Evolutionary conservation across 2,329 filamentous ascomycete species (phyloP).

Genomic region (Arthrobotrys iridis): DNA sequence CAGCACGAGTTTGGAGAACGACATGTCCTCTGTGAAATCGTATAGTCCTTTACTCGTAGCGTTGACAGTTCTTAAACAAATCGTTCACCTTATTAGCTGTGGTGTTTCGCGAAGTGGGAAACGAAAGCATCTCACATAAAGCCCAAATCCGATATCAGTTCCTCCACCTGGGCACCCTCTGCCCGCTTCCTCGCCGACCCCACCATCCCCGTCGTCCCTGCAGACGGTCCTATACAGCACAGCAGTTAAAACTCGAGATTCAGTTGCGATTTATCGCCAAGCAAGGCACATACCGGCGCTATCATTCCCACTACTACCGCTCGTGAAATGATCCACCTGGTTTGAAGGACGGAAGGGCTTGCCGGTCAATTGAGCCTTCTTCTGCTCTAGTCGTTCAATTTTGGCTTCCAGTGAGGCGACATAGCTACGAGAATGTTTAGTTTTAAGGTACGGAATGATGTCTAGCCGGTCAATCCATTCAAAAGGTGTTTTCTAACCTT

Average conservation of each 20-base stretch:
- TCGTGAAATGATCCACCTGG: constrained; percentile 48
- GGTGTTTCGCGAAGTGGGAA: not conserved
- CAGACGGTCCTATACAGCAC: not conserved
- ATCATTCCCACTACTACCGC: constrained; percentile 20
- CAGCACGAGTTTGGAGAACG: constrained; percentile 86
- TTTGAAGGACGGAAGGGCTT: constrained; percentile 53
- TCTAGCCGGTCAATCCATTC: not conserved
- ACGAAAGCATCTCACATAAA: constrained; percentile 21
- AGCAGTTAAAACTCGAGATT: constrained; percentile 11
- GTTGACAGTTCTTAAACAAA: constrained; percentile 81
- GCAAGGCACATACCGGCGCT: constrained; percentile 12
- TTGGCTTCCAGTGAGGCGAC: constrained; percentile 77
- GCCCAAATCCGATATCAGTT: constrained; percentile 52
- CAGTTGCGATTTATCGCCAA: not conserved
- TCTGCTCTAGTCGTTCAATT: constrained; percentile 52
- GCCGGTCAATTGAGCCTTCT: constrained; percentile 49
- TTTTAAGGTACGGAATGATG: not conserved
- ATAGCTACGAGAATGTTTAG: constrained; percentile 69
- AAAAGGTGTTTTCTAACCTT: constrained; percentile 67
- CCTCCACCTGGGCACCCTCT: constrained; percentile 51
- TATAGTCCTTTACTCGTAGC: constrained; percentile 94
- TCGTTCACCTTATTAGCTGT: constrained; percentile 46
- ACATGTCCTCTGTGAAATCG: constrained; percentile 86
- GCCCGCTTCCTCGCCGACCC: constrained; percentile 49
- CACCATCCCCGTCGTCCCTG: constrained; percentile 10